Conservation (phyloP, 495 filamentous ascomycete species). For the Paragyromitra xinjiangensis region DNA sequence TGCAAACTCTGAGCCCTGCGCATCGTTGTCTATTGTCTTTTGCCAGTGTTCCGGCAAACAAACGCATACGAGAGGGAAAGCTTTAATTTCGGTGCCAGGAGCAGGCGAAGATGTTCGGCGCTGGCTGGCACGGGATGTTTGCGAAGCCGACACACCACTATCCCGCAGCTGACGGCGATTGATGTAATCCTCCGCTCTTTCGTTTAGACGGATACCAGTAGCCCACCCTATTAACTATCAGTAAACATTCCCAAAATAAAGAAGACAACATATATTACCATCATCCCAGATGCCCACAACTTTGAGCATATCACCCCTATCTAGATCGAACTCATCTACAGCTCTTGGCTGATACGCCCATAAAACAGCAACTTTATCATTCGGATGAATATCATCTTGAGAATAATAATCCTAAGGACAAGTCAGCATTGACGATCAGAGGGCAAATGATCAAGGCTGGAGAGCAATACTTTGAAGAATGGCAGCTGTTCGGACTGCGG, state of each 20-base stretch:
- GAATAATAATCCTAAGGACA: constrained; percentile 83
- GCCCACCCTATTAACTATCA: constrained; percentile 70
- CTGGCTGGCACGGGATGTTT: constrained; percentile 50
- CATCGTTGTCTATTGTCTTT: constrained; percentile 92
- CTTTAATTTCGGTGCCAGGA: constrained; percentile 87
- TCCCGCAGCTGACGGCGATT: constrained; percentile 82
- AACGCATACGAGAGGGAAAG: constrained; percentile 97
- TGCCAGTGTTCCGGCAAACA: constrained; percentile 97
- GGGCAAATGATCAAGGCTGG: not conserved
- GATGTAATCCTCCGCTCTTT: constrained; percentile 89
- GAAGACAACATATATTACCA: constrained; percentile 61
- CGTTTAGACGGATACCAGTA: constrained; percentile 83
- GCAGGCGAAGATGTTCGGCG: constrained; percentile 70
- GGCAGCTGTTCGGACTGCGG: constrained; percentile 93
- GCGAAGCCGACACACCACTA: constrained; percentile 83
- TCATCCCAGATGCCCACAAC: constrained; percentile 99
- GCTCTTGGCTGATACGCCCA: constrained; percentile 98
- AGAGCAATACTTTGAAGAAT: constrained; percentile 75
- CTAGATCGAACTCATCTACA: constrained; percentile 89
- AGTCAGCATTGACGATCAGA: constrained; percentile 3
- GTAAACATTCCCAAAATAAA: constrained; percentile 9
- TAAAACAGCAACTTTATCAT: constrained; percentile 86
- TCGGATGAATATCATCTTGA: constrained; percentile 90
- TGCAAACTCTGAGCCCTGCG: constrained; percentile 43
- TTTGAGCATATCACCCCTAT: constrained; percentile 97